A percentile compares a stretch with the other conserved stretches of the same genome.
These are phyloP conservation scores for Trematosphaeria pertusa DNA, from an alignment of 2,329 filamentous ascomycete genomes.

Conservation along the genomic window DNA sequence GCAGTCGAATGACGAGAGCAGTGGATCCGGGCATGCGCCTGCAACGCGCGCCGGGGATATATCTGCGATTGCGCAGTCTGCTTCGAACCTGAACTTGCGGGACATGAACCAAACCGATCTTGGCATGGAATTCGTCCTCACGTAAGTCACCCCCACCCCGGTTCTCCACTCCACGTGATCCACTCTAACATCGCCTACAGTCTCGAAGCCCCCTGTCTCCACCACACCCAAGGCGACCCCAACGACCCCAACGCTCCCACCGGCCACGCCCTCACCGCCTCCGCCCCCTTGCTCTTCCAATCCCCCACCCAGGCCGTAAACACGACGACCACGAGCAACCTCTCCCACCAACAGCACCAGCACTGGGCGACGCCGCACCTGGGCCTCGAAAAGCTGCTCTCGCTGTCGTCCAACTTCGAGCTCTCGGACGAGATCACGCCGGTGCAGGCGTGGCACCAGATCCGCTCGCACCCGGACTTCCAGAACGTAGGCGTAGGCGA, in stretches of 20 bases:
- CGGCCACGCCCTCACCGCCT: constrained; percentile 36
- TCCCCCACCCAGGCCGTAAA: constrained; percentile 10
- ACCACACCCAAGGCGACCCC: constrained; percentile 31
- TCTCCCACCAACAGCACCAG: constrained; percentile 7
- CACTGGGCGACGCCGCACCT: constrained; percentile 17
- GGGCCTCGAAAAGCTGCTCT: constrained; percentile 28
- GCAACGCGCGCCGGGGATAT: constrained; percentile 1
- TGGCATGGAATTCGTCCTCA: constrained; percentile 43
- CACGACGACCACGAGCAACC: constrained; percentile 1
- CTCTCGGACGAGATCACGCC: constrained; percentile 41
- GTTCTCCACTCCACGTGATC: neutral
- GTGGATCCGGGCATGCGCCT: neutral
- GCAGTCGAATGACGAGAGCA: constrained; percentile 3
- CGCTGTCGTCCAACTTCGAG: constrained; percentile 21
- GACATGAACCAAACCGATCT: constrained; percentile 22
- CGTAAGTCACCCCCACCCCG: constrained; percentile 33
- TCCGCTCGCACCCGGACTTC: constrained; percentile 32
- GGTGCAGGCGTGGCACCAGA: constrained; percentile 44
- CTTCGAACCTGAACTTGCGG: constrained; percentile 9
- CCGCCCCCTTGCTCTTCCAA: constrained; percentile 29
- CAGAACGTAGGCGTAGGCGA: constrained; percentile 18
- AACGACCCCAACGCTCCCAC: constrained; percentile 15
- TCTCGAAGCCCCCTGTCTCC: constrained; percentile 44
- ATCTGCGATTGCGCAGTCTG: neutral
- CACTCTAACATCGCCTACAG: constrained; percentile 20